Evolutionary conservation across 441 rosid species (phyloP).

Genomic region (Arabidopsis hybrid): DNA sequence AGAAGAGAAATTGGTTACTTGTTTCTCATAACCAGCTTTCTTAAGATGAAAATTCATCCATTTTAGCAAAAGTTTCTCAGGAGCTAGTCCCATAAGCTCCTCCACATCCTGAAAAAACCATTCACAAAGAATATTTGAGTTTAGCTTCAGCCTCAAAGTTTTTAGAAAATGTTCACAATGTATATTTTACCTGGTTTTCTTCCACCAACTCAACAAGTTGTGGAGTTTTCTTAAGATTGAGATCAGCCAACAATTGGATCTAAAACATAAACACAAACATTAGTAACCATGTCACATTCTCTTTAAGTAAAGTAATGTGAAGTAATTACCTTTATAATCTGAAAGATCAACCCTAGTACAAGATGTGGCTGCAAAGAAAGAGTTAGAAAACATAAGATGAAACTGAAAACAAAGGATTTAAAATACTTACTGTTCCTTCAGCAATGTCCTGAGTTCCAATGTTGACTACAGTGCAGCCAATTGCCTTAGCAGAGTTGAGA

Average conservation of each 20-base stretch:
- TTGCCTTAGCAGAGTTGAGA: slow-evolving; percentile 98
- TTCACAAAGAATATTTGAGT: neutral
- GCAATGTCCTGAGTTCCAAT: slow-evolving; percentile 92
- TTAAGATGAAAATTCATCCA: slow-evolving; percentile 97
- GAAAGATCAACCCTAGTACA: slow-evolving; percentile 90
- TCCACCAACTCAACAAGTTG: slow-evolving; percentile 84
- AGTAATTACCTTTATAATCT: slow-evolving; percentile 81
- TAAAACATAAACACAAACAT: slow-evolving; percentile 36
- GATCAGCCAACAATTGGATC: slow-evolving; percentile 91
- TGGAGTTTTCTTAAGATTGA: slow-evolving; percentile 91
- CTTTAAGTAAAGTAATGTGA: slow-evolving; percentile 4
- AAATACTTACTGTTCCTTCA: slow-evolving; percentile 84
- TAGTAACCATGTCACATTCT: slow-evolving; percentile 29
- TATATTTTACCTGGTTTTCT: slow-evolving; percentile 66
- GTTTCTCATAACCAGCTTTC: slow-evolving; percentile 82
- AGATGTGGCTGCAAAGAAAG: slow-evolving; percentile 72
- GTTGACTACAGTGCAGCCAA: slow-evolving; percentile 97
- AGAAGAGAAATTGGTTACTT: slow-evolving; percentile 84
- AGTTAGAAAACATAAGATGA: neutral
- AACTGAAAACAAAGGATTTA: neutral
- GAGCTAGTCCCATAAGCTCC: slow-evolving; percentile 84
- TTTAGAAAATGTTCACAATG: slow-evolving; percentile 10
- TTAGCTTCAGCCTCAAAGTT: neutral
- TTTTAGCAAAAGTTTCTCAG: slow-evolving; percentile 84
- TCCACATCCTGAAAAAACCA: slow-evolving; percentile 69